Base-by-base conservation (phyloP, 441 rosid species). In the Croton laevigatus region DNA sequence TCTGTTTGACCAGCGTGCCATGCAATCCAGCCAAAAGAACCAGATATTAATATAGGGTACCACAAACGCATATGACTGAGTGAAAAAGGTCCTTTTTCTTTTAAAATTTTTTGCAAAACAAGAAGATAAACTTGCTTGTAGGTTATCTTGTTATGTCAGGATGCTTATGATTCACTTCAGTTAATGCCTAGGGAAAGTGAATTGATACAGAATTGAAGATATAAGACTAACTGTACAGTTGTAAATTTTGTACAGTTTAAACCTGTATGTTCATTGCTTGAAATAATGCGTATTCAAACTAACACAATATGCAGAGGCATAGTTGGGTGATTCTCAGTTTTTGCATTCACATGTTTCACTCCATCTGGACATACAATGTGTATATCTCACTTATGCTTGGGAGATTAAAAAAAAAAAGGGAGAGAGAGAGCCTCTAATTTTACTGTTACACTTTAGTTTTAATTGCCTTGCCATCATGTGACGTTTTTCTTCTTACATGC, bases 401-500 rank as follows among this genome's bases (percentile, higher is more conserved):
- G 32, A 27, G 32, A 27, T 27, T 27, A 27, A 27, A 27, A 27
- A 27, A 2, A 27, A 27, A 27, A 27, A 27, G 32, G 32, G n/a
- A n/a, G n/a, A n/a, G n/a, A 27, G 32, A 27, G 32, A 27, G 32
- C 32, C 44, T 40, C 1, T 40, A 40, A 4, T 38, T 38, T 38
- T 4, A n/a, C n/a, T 8, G 8, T 38, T 38, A 5, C 34, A 14
- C 66, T 40, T 54, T 48, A 23, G n/a, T 38, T 68, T 65, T n/a
- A n/a, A 19, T 48, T 44, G 51, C 51, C 51, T 53, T 59, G 27
- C 37, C 49, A 16, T 69, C 20, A 2, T 9, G 17, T 80, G 61
- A 69, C 61, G 6, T 71, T 32, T 52, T 34, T 58, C 42, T 66
- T 75, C 20, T 68, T 45, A 57, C 58, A 67, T 82, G 42, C 61